Conservation (phyloP, 495 filamentous ascomycete genomes). For the Hypoxylon subgilvum region DNA sequence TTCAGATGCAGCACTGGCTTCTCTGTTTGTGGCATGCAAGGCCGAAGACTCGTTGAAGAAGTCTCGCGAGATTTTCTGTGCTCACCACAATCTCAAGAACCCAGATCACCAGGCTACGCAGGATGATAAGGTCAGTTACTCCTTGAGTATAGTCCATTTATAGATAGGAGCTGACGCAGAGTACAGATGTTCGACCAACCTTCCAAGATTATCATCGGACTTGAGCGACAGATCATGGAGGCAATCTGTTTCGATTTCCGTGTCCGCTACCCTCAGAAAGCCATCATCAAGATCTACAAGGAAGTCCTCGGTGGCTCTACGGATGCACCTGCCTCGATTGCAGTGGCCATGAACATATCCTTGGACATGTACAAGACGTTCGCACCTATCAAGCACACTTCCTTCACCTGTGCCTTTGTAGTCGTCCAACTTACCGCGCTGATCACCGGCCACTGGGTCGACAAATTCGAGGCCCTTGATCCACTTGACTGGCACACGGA, state of each 20-base stretch:
- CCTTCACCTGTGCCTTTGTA: constrained; percentile 78
- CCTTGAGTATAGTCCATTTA: neutral
- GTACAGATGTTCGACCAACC: constrained; percentile 75
- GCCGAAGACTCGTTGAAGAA: constrained; percentile 98
- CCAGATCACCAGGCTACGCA: constrained; percentile 76
- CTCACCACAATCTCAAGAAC: constrained; percentile 82
- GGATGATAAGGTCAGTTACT: constrained; percentile 73
- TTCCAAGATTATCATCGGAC: constrained; percentile 78
- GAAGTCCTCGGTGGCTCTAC: constrained; percentile 48
- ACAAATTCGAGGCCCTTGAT: constrained; percentile 45
- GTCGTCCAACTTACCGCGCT: constrained; percentile 79
- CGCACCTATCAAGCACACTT: constrained; percentile 85
- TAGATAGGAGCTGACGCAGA: constrained; percentile 14
- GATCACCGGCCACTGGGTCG: constrained; percentile 59
- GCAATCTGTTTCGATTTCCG: constrained; percentile 91
- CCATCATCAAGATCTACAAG: constrained; percentile 75
- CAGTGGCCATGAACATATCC: constrained; percentile 76
- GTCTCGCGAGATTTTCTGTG: constrained; percentile 88
- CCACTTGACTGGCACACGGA: constrained; percentile 61
- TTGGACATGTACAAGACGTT: constrained; percentile 92
- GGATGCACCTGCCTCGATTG: constrained; percentile 56
- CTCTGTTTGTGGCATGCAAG: constrained; percentile 92
- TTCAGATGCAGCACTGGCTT: constrained; percentile 81
- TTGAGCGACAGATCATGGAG: constrained; percentile 95
- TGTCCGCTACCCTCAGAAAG: constrained; percentile 83